Evolutionary conservation across 306 rosid species (phyloP), one percentile per base, ranked within the genome.

Genomic region (Pterocarpus macrocarpus): DNA sequence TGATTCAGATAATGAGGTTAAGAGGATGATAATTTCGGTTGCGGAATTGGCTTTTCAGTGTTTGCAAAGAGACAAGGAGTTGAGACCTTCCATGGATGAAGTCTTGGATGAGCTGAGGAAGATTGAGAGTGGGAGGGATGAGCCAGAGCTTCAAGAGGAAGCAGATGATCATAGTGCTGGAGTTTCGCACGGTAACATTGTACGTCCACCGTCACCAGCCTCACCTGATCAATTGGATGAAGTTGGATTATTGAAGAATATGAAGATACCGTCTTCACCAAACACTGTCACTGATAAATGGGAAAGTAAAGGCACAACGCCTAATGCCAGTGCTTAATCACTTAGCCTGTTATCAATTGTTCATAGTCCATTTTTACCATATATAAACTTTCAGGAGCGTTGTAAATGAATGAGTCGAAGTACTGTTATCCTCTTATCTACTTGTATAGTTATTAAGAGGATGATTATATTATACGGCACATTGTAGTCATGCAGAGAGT

Each of bases 1-100:
- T 68, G 70, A 80, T 67, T 81, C 83, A 3, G 89, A 94, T 61
- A 17, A 45, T 17, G 82, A 86, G 58, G 70, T 85, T 30, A 80
- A 74, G 72, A 75, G 86, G 85, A 89, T 77, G 95, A 73, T 86
- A 52, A 83, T 81, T 58, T 86, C 79, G 34, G 92, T 90, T 33
- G 96, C 97, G 16, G 87, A 82, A 28, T 86, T 94, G 87, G 98
- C 97, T 45, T 89, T 92, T 59, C 94, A 43, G 3, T 94, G 98
- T 80, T 76, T 94, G 82, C 94, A 90, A 73, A 83, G 65, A 87
- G 91, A 90, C 69, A 89, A 82, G 87, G 92, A 92, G 1, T 63
- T 81, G 72, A 90, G 98, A 69, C 97, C 98, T 70, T 72, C 90
- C n/a, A 94, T 94, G 96, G 86, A 82, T 17, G 92, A 90, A 73